These are phyloP conservation scores for Ophiostoma sp. DNA, from an alignment of 2,329 filamentous ascomycete species.

Conservation along the genomic window DNA sequence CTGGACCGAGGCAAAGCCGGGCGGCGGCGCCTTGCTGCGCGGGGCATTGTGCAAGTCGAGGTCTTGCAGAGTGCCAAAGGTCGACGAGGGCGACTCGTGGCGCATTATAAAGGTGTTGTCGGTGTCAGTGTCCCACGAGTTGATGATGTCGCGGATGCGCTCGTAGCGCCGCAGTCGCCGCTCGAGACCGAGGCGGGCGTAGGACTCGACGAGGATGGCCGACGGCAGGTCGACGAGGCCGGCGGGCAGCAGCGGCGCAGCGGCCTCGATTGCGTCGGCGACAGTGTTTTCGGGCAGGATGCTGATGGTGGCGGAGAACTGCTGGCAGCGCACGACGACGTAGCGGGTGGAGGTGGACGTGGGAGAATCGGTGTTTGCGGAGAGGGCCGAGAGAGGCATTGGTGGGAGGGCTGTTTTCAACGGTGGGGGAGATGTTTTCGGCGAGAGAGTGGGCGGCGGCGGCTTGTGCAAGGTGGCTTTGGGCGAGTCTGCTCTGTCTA, in stretches of 20 bases:
- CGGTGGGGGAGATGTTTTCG: not conserved
- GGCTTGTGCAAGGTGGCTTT: conserved; percentile 34
- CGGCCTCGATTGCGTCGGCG: conserved; percentile 64
- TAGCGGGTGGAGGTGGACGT: not conserved
- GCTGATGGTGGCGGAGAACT: conserved; percentile 63
- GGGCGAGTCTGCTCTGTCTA: conserved; percentile 27
- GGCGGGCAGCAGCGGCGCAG: conserved; percentile 57
- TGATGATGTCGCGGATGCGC: conserved; percentile 77
- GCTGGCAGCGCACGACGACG: conserved; percentile 49
- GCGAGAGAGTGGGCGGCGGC: conserved; percentile 18
- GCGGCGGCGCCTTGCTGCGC: conserved; percentile 48
- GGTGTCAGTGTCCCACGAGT: conserved; percentile 81
- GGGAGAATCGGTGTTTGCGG: not conserved
- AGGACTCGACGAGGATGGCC: conserved; percentile 73
- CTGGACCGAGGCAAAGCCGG: conserved; percentile 57
- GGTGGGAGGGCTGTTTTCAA: not conserved
- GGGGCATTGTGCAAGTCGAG: conserved; percentile 63
- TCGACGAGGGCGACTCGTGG: conserved; percentile 38
- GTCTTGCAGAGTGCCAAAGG: conserved; percentile 41
- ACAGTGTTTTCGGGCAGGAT: conserved; percentile 70
- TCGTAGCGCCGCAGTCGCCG: conserved; percentile 82
- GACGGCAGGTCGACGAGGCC: conserved; percentile 60
- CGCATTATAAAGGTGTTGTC: conserved; percentile 64
- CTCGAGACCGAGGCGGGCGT: conserved; percentile 69
- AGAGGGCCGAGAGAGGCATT: not conserved